Conservation (phyloP, 257 asterid species). For the Scutellaria minor region DNA sequence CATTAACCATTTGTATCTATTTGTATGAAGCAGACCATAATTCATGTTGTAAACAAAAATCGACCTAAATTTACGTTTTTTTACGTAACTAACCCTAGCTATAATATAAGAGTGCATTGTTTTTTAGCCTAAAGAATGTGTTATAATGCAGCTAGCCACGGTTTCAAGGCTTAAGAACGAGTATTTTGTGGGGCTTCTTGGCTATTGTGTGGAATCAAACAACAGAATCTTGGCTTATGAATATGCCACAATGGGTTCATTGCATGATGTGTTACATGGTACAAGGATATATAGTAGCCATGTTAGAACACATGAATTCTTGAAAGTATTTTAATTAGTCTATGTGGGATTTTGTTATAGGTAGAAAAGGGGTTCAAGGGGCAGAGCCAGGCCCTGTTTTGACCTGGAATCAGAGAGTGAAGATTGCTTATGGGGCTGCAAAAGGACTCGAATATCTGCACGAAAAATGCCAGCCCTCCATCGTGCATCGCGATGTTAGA, state of each 20-base stretch:
- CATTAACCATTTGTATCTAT: too few relatives aligned
- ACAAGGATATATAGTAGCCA: neutral
- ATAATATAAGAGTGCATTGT: neutral
- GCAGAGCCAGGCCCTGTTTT: slow-evolving; percentile 94
- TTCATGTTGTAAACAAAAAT: too few relatives aligned
- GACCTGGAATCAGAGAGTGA: slow-evolving; percentile 85
- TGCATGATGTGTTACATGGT: slow-evolving; percentile 91
- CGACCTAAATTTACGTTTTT: too few relatives aligned
- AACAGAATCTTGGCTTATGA: slow-evolving; percentile 71
- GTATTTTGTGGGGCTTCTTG: slow-evolving; percentile 69
- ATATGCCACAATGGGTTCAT: slow-evolving; percentile 79
- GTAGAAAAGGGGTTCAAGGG: slow-evolving; percentile 92
- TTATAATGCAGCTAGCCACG: slow-evolving; percentile 57
- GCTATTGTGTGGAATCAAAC: slow-evolving; percentile 77
- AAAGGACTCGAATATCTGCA: slow-evolving; percentile 84
- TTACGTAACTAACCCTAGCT: too few relatives aligned
- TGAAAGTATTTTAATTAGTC: too few relatives aligned
- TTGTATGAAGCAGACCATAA: too few relatives aligned
- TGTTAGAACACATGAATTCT: too few relatives aligned
- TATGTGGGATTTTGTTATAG: slow-evolving; percentile 35
- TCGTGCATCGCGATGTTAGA: slow-evolving; percentile 88
- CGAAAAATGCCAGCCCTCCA: slow-evolving; percentile 85
- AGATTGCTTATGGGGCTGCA: slow-evolving; percentile 92
- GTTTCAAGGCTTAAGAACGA: slow-evolving; percentile 85
- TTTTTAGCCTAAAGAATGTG: neutral